A percentile compares a stretch with the other conserved stretches of the same genome.
phyloP scores from a whole-genome alignment of 2,329 filamentous ascomycete species.

The Nemania abortiva region DNA sequence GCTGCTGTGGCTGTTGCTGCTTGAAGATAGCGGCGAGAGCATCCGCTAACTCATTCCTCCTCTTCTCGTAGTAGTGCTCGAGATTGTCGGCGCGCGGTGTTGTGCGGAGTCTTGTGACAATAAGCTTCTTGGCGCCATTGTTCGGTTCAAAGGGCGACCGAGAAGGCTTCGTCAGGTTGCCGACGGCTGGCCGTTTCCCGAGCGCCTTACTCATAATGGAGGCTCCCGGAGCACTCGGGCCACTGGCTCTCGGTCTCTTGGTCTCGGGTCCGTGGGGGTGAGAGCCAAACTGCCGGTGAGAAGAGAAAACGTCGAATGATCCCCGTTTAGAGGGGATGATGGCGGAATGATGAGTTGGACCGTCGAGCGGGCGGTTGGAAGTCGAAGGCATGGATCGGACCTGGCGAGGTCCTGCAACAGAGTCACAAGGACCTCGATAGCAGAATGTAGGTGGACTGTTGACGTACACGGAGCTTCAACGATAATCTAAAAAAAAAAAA shows the following conservation, averaged over 20 bases:
- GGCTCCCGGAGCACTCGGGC: constrained; percentile 10
- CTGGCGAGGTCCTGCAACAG: constrained; percentile 48
- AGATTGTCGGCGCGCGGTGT: constrained; percentile 70
- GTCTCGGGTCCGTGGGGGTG: constrained; percentile 29
- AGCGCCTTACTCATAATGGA: constrained; percentile 41
- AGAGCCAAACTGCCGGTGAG: constrained; percentile 28
- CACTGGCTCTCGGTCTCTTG: constrained; percentile 44
- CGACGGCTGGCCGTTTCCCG: constrained; percentile 48
- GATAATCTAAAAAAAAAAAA: neutral
- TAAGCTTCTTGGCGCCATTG: constrained; percentile 82
- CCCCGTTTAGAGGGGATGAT: constrained; percentile 48
- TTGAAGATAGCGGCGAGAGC: constrained; percentile 81
- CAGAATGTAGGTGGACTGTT: constrained; percentile 20
- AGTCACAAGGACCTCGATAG: constrained; percentile 45
- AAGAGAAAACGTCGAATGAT: constrained; percentile 29
- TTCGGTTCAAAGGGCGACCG: constrained; percentile 74
- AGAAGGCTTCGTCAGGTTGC: constrained; percentile 60
- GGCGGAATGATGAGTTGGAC: constrained; percentile 42
- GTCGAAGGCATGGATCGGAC: constrained; percentile 49
- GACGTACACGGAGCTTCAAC: constrained; percentile 14
- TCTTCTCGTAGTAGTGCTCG: constrained; percentile 81
- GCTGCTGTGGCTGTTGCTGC: constrained; percentile 71
- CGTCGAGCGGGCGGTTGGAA: constrained; percentile 44
- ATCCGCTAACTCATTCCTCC: constrained; percentile 78
- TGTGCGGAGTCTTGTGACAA: constrained; percentile 91